Evolutionary conservation across 768 basidiomycete genomes (phyloP), one percentile per base, ranked within the genome.

Genomic region (Grammothele lineata): DNA sequence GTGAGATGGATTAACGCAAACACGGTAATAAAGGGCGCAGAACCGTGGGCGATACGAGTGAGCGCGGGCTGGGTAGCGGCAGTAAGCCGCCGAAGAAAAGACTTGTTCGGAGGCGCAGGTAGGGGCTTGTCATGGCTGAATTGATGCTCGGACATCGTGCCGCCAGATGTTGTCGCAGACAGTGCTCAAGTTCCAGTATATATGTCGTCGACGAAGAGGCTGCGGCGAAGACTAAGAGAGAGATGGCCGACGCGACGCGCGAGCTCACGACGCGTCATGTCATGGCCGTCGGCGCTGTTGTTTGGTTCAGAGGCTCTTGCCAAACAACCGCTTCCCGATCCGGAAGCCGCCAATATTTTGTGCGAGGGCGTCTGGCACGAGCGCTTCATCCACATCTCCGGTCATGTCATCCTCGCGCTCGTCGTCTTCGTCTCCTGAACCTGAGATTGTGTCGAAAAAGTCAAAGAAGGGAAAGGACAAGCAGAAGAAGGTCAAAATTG

Each of bases 1-100:
- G 82, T 73, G 11, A 94, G 70, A 59, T 94, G 92, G n/a, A 93
- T 75, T 19, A 82, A 64, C 3, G 92, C 67, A 57, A 92, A 93
- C 0, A 81, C 81, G 9, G 79, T 70, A 32, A 93, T 82, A 59
- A 92, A 87, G 7, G 91, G 84, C 3, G 87, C 74, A 0, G 87
- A 80, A 6, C 72, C 74, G 66, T 92, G 87, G 0, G 84, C 70
- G 11, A 83, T 60, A 32, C 65, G 75, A 6, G 80, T 85, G 32
- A 91, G 61, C 15, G 42, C 32, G 17, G 52, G 43, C 38, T 50
- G 52, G 18, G 47, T 46, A 4, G 45, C 30, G 17, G 47, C 22
- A 1, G 50, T 43, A 33, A 52, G 50, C 14, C 50, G 45, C 22
- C 50, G 45, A 19, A 52, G 37, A 27, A 52, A 52, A 21, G 50